These are phyloP conservation scores for Bipolaris victoriae DNA, from an alignment of 2,329 filamentous ascomycete genomes.

Conservation along the genomic window DNA sequence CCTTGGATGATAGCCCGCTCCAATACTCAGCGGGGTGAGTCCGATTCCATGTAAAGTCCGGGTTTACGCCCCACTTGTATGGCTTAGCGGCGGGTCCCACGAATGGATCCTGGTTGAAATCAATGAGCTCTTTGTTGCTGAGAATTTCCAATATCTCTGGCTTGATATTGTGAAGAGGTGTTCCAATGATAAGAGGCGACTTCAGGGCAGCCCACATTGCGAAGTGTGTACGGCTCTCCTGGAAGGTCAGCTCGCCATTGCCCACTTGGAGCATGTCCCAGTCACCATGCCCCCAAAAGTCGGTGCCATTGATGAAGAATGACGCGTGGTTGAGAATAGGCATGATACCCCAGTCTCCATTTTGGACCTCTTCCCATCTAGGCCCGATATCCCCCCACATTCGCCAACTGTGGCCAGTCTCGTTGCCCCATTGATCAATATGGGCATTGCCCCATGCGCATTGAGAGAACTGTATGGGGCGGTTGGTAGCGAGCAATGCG, in stretches of 20 bases:
- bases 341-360: slow-evolving; percentile 21
- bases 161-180: slow-evolving; percentile 47
- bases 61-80: slow-evolving; percentile 58
- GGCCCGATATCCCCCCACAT: slow-evolving; percentile 34
- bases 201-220: slow-evolving; percentile 52
- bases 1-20: slow-evolving; percentile 31
- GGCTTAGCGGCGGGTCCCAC: slow-evolving; percentile 50
- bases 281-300: slow-evolving; percentile 35
- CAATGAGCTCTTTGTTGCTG: slow-evolving; percentile 51
- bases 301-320: slow-evolving; percentile 25
- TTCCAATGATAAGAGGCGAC: slow-evolving; percentile 53
- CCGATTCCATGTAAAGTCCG: slow-evolving; percentile 58
- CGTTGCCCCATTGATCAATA: slow-evolving; percentile 42
- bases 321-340: slow-evolving; percentile 32
- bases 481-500: slow-evolving; percentile 51
- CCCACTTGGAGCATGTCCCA: slow-evolving; percentile 48
- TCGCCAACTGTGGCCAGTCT: slow-evolving; percentile 43
- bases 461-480: slow-evolving; percentile 44
- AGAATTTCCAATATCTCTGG: slow-evolving; percentile 50
- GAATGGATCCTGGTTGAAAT: slow-evolving; percentile 54
- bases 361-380: slow-evolving; percentile 19
- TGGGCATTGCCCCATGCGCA: slow-evolving; percentile 45
- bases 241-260: slow-evolving; percentile 40
- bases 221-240: slow-evolving; percentile 48
- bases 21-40: slow-evolving; percentile 38